These are phyloP conservation scores for Leishmania arabica DNA, from an alignment of 208 protist genomes.

Conservation along the genomic window DNA sequence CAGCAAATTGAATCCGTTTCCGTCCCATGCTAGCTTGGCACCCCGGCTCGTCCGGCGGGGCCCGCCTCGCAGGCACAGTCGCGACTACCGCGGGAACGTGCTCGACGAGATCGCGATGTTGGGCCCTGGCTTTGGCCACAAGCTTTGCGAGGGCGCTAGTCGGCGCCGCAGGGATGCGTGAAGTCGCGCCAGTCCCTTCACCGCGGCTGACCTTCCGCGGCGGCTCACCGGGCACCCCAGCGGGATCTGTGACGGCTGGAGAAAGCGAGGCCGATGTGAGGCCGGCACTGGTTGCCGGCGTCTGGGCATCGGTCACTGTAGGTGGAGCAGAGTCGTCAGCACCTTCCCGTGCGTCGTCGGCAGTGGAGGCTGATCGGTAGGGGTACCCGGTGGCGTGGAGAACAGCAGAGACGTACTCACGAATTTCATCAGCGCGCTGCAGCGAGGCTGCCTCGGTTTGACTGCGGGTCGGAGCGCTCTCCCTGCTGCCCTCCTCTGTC, in stretches of 20 bases:
- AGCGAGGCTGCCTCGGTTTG: conserved; percentile 3
- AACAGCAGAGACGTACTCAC: conserved; percentile 24
- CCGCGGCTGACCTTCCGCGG: conserved; percentile 9
- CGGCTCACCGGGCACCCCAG: neutral
- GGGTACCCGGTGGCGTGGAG: conserved; percentile 38
- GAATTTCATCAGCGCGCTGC: conserved; percentile 28
- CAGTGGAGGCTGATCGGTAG: conserved; percentile 5
- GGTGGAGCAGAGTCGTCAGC: neutral
- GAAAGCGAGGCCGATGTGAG: neutral
- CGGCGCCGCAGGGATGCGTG: conserved; percentile 7
- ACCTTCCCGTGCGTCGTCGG: neutral
- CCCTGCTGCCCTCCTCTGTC: neutral
- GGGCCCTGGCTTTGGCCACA: conserved; percentile 51
- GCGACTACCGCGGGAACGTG: conserved; percentile 5
- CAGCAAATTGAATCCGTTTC: conserved; percentile 24
- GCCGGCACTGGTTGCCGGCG: neutral
- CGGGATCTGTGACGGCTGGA: neutral
- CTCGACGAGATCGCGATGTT: conserved; percentile 22
- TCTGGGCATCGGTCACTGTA: neutral
- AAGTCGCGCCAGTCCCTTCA: neutral
- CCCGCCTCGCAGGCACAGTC: neutral
- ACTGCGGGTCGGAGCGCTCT: neutral
- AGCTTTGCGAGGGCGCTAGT: conserved; percentile 53
- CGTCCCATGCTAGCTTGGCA: neutral
- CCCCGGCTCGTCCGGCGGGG: neutral